phyloP scores from a whole-genome alignment of 2,329 filamentous ascomycete species.

The Ceratocystis destructans region DNA sequence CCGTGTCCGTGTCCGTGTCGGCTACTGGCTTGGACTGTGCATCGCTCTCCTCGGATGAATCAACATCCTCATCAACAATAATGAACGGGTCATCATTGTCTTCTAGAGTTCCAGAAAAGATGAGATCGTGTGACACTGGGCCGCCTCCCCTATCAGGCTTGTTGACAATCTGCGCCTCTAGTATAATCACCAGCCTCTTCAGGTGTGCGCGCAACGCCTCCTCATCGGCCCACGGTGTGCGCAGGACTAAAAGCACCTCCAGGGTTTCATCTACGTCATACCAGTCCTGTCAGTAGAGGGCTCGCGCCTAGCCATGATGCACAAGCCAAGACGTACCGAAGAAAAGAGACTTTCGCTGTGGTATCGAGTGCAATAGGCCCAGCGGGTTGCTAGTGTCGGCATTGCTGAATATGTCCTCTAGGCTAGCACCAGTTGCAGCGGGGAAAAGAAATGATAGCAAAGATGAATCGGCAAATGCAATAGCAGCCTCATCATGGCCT shows the following conservation, averaged over 20 bases:
- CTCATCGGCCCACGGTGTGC: constrained; percentile 47
- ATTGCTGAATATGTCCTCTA: constrained; percentile 37
- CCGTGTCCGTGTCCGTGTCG: not conserved
- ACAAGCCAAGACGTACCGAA: constrained; percentile 44
- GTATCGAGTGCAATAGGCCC: constrained; percentile 42
- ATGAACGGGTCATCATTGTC: constrained; percentile 39
- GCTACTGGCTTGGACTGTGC: not conserved
- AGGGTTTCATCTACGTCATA: constrained; percentile 54
- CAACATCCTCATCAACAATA: constrained; percentile 33
- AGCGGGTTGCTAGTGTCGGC: constrained; percentile 30
- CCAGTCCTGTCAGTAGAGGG: not conserved
- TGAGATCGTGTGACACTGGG: constrained; percentile 39
- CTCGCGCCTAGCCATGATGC: not conserved
- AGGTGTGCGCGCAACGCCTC: constrained; percentile 44
- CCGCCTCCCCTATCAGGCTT: constrained; percentile 32
- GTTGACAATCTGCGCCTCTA: constrained; percentile 55
- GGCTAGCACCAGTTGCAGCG: constrained; percentile 38
- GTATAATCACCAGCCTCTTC: constrained; percentile 46
- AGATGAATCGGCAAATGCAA: constrained; percentile 43
- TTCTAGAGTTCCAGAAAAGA: constrained; percentile 42
- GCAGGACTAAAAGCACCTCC: constrained; percentile 53
- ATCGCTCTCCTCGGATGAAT: constrained; percentile 23
- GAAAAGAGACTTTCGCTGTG: constrained; percentile 51
- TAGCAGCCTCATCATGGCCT: constrained; percentile 23
- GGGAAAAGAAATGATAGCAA: constrained; percentile 49